A percentile compares a stretch with the other conserved stretches of the same genome.
Evolutionary conservation across 75 land plant genomes (phyloP).

Genomic region (Pseudotsuga menziesii): DNA sequence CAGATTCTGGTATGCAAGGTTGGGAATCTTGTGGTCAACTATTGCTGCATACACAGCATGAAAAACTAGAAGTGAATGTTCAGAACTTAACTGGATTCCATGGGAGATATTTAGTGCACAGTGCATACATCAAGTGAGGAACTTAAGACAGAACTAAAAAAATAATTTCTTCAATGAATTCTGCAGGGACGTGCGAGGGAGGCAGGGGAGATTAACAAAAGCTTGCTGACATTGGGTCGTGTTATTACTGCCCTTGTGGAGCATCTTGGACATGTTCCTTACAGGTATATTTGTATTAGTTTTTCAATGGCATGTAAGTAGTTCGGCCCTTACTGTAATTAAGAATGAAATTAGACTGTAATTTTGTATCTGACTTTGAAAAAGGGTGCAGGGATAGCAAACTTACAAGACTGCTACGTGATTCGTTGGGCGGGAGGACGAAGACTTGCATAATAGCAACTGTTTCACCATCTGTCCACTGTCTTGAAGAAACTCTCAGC

Average conservation of each 20-base stretch:
- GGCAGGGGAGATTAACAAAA: constrained; percentile 99
- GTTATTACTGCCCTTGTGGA: constrained; percentile 97
- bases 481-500: constrained; percentile 95
- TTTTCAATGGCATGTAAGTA: background rate
- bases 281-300: constrained; percentile 51
- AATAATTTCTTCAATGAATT: background rate
- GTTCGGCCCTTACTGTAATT: background rate
- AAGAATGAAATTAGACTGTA: background rate
- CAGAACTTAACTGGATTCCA: background rate
- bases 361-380: background rate
- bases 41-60: background rate
- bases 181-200: constrained; percentile 94
- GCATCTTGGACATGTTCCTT: constrained; percentile 94
- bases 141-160: background rate
- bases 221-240: constrained; percentile 90
- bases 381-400: constrained; percentile 79
- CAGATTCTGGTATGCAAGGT: background rate
- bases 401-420: constrained; percentile 89
- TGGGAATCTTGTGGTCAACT: background rate
- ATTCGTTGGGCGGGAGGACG: constrained; percentile 93
- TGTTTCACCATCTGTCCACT: constrained; percentile 95
- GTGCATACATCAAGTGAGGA: background rate
- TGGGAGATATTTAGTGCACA: background rate
- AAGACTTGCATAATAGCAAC: constrained; percentile 99
- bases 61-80: background rate